Evolutionary conservation across 371 early-diverging fungal genomes (phyloP).

Genomic region (Syncephalastrum racemosum): DNA sequence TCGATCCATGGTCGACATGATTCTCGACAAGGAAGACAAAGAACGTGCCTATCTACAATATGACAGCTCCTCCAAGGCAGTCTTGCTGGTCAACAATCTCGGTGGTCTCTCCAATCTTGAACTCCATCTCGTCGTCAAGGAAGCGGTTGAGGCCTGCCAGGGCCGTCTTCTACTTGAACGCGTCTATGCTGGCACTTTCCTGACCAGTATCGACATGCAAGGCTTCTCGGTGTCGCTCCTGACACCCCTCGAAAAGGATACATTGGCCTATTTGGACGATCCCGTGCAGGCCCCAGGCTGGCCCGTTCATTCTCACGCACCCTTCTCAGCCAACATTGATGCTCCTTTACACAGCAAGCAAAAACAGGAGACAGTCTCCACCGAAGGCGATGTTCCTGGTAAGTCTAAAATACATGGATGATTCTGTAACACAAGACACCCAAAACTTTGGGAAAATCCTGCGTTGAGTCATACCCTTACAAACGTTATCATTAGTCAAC

Average conservation of each 20-base stretch:
- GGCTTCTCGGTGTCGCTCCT: slow-evolving; percentile 70
- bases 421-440: no score
- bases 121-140: slow-evolving; percentile 64
- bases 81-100: slow-evolving; percentile 77
- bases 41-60: slow-evolving; percentile 44
- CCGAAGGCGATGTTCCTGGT: no score
- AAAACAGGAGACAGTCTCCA: no score
- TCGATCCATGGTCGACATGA: slow-evolving; percentile 49
- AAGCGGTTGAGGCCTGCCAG: slow-evolving; percentile 47
- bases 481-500: no score
- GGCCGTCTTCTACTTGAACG: slow-evolving; percentile 47
- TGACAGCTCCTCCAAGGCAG: slow-evolving; percentile 31
- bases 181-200: slow-evolving; percentile 63
- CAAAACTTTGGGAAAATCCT: no score
- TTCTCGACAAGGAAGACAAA: slow-evolving; percentile 48
- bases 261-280: slow-evolving; percentile 37
- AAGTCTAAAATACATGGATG: no score
- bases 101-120: slow-evolving; percentile 76
- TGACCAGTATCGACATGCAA: slow-evolving; percentile 80
- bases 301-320: slow-evolving; percentile 25
- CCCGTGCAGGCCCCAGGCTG: slow-evolving; percentile 60
- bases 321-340: slow-evolving; percentile 4
- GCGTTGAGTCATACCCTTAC: no score
- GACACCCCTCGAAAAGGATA: not conserved
- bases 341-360: no score